phyloP scores from a whole-genome alignment of 768 basidiomycete genomes.

The Cubamyces lactineus region DNA sequence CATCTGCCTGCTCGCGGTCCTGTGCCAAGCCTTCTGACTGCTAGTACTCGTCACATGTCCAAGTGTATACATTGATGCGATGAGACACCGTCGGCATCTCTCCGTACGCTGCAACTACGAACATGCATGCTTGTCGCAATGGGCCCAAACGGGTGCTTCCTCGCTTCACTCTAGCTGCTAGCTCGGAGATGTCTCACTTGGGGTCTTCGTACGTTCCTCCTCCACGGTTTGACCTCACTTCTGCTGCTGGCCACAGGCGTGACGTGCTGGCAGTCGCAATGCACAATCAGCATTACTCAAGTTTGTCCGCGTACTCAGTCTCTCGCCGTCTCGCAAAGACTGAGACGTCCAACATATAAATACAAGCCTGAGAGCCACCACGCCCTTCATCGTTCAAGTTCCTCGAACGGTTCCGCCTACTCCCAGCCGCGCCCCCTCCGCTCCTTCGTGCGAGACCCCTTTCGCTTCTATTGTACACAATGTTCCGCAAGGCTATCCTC shows the following conservation, averaged over 20 bases:
- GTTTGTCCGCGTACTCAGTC: background rate
- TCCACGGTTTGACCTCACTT: too few species aligned
- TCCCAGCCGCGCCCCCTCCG: conserved; percentile 1
- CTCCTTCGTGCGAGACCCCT: conserved; percentile 8
- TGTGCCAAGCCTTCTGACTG: too few species aligned
- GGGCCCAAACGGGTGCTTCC: too few species aligned
- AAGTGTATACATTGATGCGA: too few species aligned
- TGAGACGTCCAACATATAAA: conserved; percentile 2
- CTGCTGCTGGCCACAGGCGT: too few species aligned
- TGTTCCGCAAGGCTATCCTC: conserved; percentile 21
- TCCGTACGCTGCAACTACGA: too few species aligned
- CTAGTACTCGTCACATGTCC: too few species aligned
- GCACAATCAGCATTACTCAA: background rate
- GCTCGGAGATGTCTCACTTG: background rate
- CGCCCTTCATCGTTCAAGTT: conserved; percentile 7
- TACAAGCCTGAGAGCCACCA: background rate
- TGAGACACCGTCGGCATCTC: too few species aligned
- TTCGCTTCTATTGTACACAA: conserved; percentile 7
- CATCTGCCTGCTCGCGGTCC: too few species aligned
- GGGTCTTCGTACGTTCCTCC: background rate
- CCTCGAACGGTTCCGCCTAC: conserved; percentile 13
- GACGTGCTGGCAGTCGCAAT: background rate
- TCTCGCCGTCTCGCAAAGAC: background rate
- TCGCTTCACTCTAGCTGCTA: background rate
- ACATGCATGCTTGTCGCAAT: too few species aligned